Evolutionary conservation across 1,139 yeast species (phyloP).

Genomic region (Protomyces pachydermus): DNA sequence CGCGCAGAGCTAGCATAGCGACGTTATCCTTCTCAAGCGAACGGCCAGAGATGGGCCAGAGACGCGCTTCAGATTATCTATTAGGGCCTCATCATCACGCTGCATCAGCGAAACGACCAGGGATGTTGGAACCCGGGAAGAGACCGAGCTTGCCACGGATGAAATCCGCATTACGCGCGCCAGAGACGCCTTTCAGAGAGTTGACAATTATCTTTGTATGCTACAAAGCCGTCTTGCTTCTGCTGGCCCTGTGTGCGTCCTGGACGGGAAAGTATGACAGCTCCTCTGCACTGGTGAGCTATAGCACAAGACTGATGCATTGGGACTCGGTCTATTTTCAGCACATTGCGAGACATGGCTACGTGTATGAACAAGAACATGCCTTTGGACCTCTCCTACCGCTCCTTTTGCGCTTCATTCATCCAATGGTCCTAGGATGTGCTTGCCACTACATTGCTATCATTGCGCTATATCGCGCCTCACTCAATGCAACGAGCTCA

Average conservation of each 20-base stretch:
- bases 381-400: constrained; percentile 85
- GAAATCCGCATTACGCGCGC: constrained; percentile 22
- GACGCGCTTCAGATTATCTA: neutral
- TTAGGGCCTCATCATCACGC: neutral
- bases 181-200: constrained; percentile 11
- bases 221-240: constrained; percentile 14
- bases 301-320: neutral
- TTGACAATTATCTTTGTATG: neutral
- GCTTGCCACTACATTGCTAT: constrained; percentile 50
- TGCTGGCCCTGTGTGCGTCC: constrained; percentile 4
- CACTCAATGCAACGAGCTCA: constrained; percentile 45
- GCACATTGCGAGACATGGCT: constrained; percentile 50
- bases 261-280: constrained; percentile 6
- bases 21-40: neutral
- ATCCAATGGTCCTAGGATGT: constrained; percentile 45
- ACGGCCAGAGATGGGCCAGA: neutral
- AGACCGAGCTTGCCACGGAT: constrained; percentile 6
- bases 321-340: constrained; percentile 77
- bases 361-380: constrained; percentile 74
- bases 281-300: constrained; percentile 3
- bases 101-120: neutral
- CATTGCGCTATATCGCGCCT: constrained; percentile 46
- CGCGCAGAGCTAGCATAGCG: neutral
- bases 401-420: constrained; percentile 44
- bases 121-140: neutral